A percentile compares a stretch with the other conserved stretches of the same genome.
phyloP scores from a whole-genome alignment of 192 early-diverging fungal species.

The Linnemannia exigua region DNA sequence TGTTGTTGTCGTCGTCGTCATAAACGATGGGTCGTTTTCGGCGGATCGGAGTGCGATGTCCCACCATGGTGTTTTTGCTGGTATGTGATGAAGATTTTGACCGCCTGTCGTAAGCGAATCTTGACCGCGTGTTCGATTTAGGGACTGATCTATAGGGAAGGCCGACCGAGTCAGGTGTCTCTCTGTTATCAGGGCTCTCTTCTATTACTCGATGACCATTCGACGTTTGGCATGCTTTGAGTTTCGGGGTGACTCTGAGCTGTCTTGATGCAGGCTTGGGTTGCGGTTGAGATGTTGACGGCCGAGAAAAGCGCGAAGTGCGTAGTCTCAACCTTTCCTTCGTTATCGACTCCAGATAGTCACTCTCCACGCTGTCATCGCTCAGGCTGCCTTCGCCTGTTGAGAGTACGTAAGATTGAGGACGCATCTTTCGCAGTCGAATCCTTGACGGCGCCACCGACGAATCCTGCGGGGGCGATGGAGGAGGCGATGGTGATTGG shows the following conservation, averaged over 20 bases:
- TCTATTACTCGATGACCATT: background rate
- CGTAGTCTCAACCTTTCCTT: background rate
- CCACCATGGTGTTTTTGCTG: background rate
- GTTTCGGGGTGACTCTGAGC: background rate
- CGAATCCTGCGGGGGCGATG: background rate
- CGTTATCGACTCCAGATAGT: background rate
- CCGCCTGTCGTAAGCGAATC: background rate
- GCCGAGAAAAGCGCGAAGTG: background rate
- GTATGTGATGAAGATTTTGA: background rate
- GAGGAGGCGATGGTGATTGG: background rate
- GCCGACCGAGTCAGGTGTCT: background rate
- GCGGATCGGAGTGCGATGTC: background rate
- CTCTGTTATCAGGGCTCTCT: background rate
- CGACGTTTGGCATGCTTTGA: background rate
- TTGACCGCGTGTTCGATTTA: background rate
- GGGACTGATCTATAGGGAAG: background rate
- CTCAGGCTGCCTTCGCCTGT: background rate
- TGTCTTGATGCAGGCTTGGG: background rate
- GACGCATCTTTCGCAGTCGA: background rate
- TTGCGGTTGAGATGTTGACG: background rate
- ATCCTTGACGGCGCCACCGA: background rate
- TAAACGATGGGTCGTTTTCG: background rate
- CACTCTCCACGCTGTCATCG: background rate
- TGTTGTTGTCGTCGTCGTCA: background rate
- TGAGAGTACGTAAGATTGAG: background rate